A percentile compares a stretch with the other conserved stretches of the same genome.
These are phyloP conservation scores for Saccharomycopsis javanensis DNA, from an alignment of 805 yeast species.

Conservation along the genomic window DNA sequence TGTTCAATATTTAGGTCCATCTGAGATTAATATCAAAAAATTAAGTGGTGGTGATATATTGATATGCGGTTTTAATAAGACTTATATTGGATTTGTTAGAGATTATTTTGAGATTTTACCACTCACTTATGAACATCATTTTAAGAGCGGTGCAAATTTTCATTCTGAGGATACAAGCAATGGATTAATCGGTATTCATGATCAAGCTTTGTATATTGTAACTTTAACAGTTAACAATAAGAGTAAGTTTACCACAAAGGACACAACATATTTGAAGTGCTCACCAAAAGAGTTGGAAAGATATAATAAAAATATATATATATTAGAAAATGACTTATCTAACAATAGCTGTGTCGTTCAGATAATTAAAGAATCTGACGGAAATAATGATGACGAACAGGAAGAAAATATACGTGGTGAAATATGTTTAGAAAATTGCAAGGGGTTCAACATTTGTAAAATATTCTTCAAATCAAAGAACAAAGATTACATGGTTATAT, in stretches of 20 bases:
- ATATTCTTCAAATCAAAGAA: conserved; percentile 25
- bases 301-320: conserved; percentile 19
- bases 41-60: conserved; percentile 28
- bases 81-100: conserved; percentile 21
- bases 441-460: conserved; percentile 25
- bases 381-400: background rate
- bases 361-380: background rate
- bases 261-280: conserved; percentile 34
- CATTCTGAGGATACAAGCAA: conserved; percentile 50
- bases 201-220: conserved; percentile 44
- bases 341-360: background rate
- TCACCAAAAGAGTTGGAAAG: conserved; percentile 38
- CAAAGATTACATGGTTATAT: conserved; percentile 35
- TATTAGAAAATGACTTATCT: background rate
- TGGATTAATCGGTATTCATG: conserved; percentile 57
- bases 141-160: conserved; percentile 43
- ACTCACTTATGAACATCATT: conserved; percentile 15
- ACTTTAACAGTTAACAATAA: conserved; percentile 27
- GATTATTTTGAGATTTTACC: conserved; percentile 15
- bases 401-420: conserved; percentile 29
- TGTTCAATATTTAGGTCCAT: conserved; percentile 64
- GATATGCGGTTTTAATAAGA: conserved; percentile 9
- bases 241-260: background rate
- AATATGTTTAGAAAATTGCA: conserved; percentile 22
- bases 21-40: conserved; percentile 42